A percentile compares a stretch with the other conserved stretches of the same genome.
Evolutionary conservation across 75 land plant genomes (phyloP).

Genomic region (Picea glauca): DNA sequence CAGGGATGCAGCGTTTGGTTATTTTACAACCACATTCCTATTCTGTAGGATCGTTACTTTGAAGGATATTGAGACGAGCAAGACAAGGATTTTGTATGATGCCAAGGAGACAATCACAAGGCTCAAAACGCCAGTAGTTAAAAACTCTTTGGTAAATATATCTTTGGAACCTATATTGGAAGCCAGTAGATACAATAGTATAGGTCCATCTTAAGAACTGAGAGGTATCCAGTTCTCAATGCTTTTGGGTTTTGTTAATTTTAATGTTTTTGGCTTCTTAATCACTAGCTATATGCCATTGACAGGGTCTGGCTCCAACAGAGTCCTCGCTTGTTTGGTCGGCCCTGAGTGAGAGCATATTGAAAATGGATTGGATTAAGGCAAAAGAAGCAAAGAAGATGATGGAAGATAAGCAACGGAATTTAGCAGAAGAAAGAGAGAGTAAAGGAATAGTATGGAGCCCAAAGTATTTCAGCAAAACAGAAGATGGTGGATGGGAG

Average conservation of each 20-base stretch:
- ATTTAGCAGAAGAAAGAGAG: conserved; percentile 18
- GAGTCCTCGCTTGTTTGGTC: not conserved
- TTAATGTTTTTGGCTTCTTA: not conserved
- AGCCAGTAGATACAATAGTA: not conserved
- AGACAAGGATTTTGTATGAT: not conserved
- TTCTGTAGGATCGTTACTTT: not conserved
- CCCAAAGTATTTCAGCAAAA: conserved; percentile 59
- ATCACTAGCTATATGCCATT: not conserved
- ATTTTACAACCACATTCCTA: not conserved
- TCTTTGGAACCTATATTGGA: not conserved
- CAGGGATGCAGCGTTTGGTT: not conserved
- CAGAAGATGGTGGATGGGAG: too few species aligned
- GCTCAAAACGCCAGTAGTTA: not conserved
- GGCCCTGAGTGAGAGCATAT: not conserved
- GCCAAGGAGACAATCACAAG: not conserved
- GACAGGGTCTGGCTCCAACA: not conserved
- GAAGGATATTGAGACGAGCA: not conserved
- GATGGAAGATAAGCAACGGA: not conserved
- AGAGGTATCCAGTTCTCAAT: too few species aligned
- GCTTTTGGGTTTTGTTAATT: too few species aligned
- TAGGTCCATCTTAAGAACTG: not conserved
- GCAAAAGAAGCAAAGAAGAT: conserved; percentile 1
- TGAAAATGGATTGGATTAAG: not conserved
- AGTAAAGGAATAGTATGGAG: conserved; percentile 44
- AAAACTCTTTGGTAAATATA: not conserved